A percentile compares a stretch with the other conserved stretches of the same genome.
Conservation (phyloP, 306 rosid genomes). For the Prunus campanulata region DNA sequence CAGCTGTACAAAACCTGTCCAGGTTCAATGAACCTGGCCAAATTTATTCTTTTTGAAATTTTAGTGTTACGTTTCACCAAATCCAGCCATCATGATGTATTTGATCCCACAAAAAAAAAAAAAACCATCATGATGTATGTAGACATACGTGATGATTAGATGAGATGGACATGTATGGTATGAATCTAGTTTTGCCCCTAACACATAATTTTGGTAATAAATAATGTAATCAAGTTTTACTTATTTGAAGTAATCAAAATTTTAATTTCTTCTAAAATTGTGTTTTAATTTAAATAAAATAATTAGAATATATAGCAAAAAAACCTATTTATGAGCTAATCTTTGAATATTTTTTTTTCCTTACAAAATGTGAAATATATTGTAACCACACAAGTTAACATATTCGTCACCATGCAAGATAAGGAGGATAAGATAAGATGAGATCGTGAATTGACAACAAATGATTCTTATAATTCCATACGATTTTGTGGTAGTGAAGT, state of each 20-base stretch:
- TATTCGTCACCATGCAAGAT: neutral
- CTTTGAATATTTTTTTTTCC: neutral
- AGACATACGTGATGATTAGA: neutral
- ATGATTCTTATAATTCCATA: no score
- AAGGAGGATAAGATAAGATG: neutral
- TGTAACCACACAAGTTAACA: neutral
- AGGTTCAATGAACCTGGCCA: constrained; percentile 51
- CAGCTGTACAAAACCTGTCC: constrained; percentile 8
- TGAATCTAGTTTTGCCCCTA: neutral
- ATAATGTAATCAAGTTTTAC: neutral
- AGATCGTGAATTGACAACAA: neutral
- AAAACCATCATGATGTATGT: neutral
- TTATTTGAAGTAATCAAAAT: neutral
- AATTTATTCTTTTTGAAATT: no score
- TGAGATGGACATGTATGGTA: neutral
- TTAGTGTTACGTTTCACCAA: neutral
- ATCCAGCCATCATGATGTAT: neutral
- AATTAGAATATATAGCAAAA: neutral
- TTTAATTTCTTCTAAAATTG: neutral
- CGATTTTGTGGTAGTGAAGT: neutral
- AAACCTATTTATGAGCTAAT: neutral
- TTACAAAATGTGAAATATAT: neutral
- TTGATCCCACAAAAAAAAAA: no score
- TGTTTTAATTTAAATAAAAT: neutral
- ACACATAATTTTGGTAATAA: neutral